These are phyloP conservation scores for Vigna nakashimae DNA, from an alignment of 306 rosid genomes.

Conservation along the genomic window DNA sequence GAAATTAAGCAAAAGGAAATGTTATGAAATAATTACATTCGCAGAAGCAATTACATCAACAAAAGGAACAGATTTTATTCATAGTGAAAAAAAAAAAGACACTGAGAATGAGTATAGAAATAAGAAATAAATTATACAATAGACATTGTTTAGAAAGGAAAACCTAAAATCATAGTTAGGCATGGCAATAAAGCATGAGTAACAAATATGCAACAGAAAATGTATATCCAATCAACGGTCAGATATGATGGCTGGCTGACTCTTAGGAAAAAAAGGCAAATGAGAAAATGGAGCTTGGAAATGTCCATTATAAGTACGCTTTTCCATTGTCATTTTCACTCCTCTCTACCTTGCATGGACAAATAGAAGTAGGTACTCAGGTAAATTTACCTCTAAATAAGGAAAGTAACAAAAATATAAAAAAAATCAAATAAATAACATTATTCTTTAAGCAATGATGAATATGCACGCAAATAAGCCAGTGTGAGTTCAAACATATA, in stretches of 20 bases:
- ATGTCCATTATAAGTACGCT: neutral
- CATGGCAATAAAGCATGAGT: too few relatives aligned
- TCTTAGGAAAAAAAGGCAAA: too few relatives aligned
- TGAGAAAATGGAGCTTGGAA: neutral
- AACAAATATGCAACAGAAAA: too few relatives aligned
- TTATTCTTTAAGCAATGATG: conserved; percentile 15
- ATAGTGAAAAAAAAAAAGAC: neutral
- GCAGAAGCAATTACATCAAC: conserved; percentile 15
- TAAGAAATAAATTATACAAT: neutral
- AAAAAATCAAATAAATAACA: conserved; percentile 11
- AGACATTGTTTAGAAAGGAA: neutral
- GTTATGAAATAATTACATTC: conserved; percentile 11
- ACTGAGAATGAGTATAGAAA: neutral
- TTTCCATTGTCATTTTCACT: neutral
- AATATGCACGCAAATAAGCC: conserved; percentile 1
- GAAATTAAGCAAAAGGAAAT: conserved; percentile 19
- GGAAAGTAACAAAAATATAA: conserved; percentile 12
- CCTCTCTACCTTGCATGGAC: neutral
- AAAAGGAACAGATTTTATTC: neutral
- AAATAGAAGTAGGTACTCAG: conserved; percentile 1
- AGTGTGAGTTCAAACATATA: conserved; percentile 8
- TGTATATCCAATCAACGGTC: too few relatives aligned
- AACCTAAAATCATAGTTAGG: conserved; percentile 20
- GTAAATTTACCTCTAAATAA: conserved; percentile 33
- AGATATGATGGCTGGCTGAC: too few relatives aligned